Evolutionary conservation across 495 filamentous ascomycete species (phyloP), one percentile per base, ranked within the genome.

Genomic region (Xylaria scruposa): DNA sequence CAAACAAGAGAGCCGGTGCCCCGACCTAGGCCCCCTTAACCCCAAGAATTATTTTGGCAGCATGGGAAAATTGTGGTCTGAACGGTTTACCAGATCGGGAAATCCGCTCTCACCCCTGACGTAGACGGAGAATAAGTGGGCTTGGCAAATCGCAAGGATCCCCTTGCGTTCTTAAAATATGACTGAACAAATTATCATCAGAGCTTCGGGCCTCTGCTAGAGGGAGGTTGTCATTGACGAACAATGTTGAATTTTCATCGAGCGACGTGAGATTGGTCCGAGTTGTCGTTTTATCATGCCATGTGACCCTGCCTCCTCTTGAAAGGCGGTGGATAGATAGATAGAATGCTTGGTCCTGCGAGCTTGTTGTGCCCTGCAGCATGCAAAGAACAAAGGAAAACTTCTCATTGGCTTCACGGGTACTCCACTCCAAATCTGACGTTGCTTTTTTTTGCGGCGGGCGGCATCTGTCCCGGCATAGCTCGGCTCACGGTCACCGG

Each of bases 91-190:
- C 49, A 2, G 10, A 54, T 67, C 36, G 10, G 65, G 65, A 42
- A 67, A 67, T 40, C 65, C 65, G 65, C 31, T 10, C 15, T 21
- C 6, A 17, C 46, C 47, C 65, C 31, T 67, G 49, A 67, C 65
- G 65, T 67, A 40, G 21, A 8, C 31, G n/a, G 42, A 56, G 26
- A 38, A 36, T 26, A 40, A 67, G 49, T 42, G 33, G 38, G 4
- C 64, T 15, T 44, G 10, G 65, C 17, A 19, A 36, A 21, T 4
- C 1, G 33, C 65, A 67, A 10, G 36, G 49, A 33, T 29, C 24
- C 29, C n/a, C n/a, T 49, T 47, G 24, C 2, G 42, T 47, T 42
- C 60, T 42, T 62, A 62, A 42, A 62, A 44, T 44, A 44, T 40
- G 21, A 62, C 6, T 42, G 24, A 56, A 56, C 24, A 56, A 56